Evolutionary conservation across 306 rosid genomes (phyloP), one percentile per base, ranked within the genome.

Genomic region (Malus sieversii): DNA sequence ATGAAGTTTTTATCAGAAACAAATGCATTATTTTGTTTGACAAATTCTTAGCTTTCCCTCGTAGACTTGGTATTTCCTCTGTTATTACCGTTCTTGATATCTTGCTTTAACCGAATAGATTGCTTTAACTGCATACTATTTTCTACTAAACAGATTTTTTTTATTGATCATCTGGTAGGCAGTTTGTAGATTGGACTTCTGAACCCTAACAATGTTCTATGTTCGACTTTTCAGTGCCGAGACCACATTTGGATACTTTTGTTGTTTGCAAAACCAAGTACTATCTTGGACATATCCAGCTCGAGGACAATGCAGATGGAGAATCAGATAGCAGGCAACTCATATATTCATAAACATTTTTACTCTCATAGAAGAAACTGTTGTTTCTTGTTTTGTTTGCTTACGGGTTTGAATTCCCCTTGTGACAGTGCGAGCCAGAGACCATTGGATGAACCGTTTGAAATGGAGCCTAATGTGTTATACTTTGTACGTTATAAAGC

Each of bases 401-500:
- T 75, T 27, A 59, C 61, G 7, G 45, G 67, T 42, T 19, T n/a
- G 10, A 29, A 30, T 30, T 70, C 77, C 20, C 29, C 67, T 27
- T 75, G 14, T 81, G 68, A 53, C 87, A 87, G 91, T 38, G 80
- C 9, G 10, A 75, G 46, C 48, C 77, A 76, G 55, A 71, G 74
- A 46, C 75, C 78, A 10, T 72, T 72, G 75, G 78, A 83, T 70
- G 85, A 83, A 10, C 91, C 86, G 7, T 85, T 85, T 40, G 91
- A 87, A 77, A 87, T 87, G 91, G 87, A 87, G 86, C 82, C 85
- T 66, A 78, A 79, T 71, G 89, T 81, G 6, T 64, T 87, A 19
- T 87, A 90, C 86, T 90, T 90, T 77, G 89, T 94, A 65, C 96
- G 97, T 79, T 94, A 90, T 85, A 94, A 87, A 82, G 91, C 96